phyloP scores from a whole-genome alignment of 2,329 filamentous ascomycete species.

The Lasiodiplodia gonubiensis region DNA sequence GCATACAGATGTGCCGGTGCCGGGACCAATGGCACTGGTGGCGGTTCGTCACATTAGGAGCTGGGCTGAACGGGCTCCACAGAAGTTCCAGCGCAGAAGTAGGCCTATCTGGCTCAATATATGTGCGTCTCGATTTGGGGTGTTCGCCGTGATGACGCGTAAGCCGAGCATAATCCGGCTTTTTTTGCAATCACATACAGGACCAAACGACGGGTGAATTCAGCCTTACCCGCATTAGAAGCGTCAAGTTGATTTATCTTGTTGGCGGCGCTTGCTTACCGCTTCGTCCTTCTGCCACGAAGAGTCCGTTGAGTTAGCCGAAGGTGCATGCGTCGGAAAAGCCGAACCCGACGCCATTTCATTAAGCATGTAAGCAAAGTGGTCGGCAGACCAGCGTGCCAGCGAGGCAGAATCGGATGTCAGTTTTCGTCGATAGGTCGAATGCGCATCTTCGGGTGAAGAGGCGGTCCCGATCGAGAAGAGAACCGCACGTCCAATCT shows the following conservation, averaged over 20 bases:
- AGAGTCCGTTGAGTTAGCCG: not conserved
- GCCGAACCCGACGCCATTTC: not conserved
- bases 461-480: not conserved
- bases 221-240: constrained; percentile 11
- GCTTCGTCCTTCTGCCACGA: not conserved
- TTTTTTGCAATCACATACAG: not conserved
- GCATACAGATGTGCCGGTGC: not conserved
- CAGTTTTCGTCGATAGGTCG: constrained; percentile 3
- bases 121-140: constrained; percentile 7
- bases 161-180: constrained; percentile 18
- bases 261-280: constrained; percentile 3
- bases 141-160: constrained; percentile 22
- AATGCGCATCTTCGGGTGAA: not conserved
- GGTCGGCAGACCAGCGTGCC: not conserved
- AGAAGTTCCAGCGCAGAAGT: constrained; percentile 1
- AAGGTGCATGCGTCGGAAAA: constrained; percentile 1
- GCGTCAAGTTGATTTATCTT: not conserved
- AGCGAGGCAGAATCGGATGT: not conserved
- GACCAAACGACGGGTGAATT: not conserved
- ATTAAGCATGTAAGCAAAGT: not conserved
- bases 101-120: constrained; percentile 26
- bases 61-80: constrained; percentile 15
- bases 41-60: constrained; percentile 11
- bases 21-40: constrained; percentile 4
- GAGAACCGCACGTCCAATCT: not conserved